Percentiles rank a stretch among this genome's conserved stretches.
These are phyloP conservation scores for Pythium myriotylum DNA, from an alignment of 352 stramenopile genomes.

Conservation along the genomic window DNA sequence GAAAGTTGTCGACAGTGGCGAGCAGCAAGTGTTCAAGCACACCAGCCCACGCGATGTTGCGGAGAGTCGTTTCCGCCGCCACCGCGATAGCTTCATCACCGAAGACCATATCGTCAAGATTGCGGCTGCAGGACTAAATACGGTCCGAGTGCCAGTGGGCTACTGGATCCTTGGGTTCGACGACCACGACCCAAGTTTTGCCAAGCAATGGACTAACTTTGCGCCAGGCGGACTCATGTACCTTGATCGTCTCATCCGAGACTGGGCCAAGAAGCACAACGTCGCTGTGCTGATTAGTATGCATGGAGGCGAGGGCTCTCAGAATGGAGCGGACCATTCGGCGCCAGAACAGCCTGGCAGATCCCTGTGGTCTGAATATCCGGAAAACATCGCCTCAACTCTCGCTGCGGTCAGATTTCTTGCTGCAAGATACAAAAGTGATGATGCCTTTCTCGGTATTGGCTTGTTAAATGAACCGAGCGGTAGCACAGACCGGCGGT, in stretches of 20 bases:
- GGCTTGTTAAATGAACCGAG: conserved; percentile 77
- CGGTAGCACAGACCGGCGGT: conserved; percentile 40
- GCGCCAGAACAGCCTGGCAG: conserved; percentile 45
- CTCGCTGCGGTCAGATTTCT: conserved; percentile 52
- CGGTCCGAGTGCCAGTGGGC: conserved; percentile 73
- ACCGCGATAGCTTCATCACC: conserved; percentile 71
- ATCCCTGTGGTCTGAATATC: conserved; percentile 47
- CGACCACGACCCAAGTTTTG: conserved; percentile 44
- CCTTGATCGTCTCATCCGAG: conserved; percentile 39
- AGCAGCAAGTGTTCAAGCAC: conserved; percentile 69
- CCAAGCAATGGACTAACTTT: conserved; percentile 50
- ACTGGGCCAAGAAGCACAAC: conserved; percentile 49
- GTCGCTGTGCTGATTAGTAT: conserved; percentile 57
- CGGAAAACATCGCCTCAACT: conserved; percentile 69
- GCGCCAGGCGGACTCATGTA: conserved; percentile 47
- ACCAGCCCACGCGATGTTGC: conserved; percentile 38
- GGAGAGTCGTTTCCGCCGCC: conserved; percentile 44
- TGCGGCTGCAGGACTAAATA: conserved; percentile 64
- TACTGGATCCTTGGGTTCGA: conserved; percentile 83
- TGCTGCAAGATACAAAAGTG: conserved; percentile 62
- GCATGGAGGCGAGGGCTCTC: conserved; percentile 68
- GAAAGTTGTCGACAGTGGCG: conserved; percentile 40
- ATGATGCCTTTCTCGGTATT: conserved; percentile 72
- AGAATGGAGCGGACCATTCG: conserved; percentile 78
- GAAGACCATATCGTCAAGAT: conserved; percentile 52